These are phyloP conservation scores for Phytophthora cryptogea DNA, from an alignment of 352 stramenopile species.

Conservation along the genomic window DNA sequence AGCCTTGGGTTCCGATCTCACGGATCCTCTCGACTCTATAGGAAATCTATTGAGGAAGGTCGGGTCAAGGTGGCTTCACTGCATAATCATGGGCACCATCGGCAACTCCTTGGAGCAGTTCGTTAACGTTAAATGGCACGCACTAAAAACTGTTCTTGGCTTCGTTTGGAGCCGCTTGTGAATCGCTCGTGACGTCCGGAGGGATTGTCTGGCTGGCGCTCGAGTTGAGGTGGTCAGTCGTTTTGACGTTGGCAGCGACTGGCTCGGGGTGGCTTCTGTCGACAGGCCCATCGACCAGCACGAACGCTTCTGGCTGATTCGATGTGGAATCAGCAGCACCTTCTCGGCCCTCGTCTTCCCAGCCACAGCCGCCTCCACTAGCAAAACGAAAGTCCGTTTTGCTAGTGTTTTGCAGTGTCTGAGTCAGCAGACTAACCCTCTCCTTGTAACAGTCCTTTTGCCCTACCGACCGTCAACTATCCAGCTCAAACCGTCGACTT, in stretches of 20 bases:
- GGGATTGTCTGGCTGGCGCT: not conserved
- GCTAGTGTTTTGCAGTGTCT: not conserved
- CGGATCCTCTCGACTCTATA: slow-evolving; percentile 1
- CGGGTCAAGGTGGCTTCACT: slow-evolving; percentile 6
- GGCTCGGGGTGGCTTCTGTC: not conserved
- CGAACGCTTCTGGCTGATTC: slow-evolving; percentile 6
- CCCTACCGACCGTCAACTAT: slow-evolving; percentile 4
- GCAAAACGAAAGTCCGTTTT: too few species aligned
- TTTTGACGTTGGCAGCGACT: slow-evolving; percentile 18
- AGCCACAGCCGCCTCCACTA: not conserved
- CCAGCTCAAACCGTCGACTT: not conserved
- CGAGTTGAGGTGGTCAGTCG: slow-evolving; percentile 24
- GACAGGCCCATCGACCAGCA: not conserved
- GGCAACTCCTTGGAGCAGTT: not conserved
- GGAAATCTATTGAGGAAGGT: not conserved
- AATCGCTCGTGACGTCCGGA: slow-evolving; percentile 5
- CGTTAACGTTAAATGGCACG: not conserved
- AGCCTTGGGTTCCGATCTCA: slow-evolving; percentile 8
- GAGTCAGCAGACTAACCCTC: slow-evolving; percentile 3
- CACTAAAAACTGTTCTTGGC: not conserved
- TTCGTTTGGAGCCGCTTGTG: slow-evolving; percentile 3
- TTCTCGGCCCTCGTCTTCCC: not conserved
- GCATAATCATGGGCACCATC: not conserved
- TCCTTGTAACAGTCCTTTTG: not conserved
- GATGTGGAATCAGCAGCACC: slow-evolving; percentile 2